Base-by-base conservation (phyloP, 305 asterid genomes). In the Solanum hybrid region DNA sequence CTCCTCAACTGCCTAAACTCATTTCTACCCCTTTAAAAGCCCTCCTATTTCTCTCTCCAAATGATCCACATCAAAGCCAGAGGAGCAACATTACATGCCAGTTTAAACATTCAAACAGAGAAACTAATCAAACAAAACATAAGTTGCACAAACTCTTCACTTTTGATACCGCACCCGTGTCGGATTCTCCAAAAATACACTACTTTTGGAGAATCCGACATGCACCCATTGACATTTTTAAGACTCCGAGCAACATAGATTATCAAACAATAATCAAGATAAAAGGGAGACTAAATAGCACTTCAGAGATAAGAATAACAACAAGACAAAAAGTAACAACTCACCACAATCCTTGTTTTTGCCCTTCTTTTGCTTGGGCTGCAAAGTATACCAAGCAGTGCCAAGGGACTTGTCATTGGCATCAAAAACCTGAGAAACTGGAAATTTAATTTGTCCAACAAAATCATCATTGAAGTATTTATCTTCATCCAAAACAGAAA, bases 391-490 rank as follows among this genome's bases (percentile, higher is more conserved):
- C 99, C 99, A 97, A 89, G 95, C 91, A 78, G 99, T 96, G 91
- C 98, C 98, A 64, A 96, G 98, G 84, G 99, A 95, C 78, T 94
- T 95, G 86, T 95, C 98, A 69, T 80, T 86, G 29, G 99, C 92
- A 84, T 97, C 99, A 32, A 97, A 95, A 86, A 97, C 97, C 81
- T 91, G 93, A 89, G 88, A 90, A 40, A 96, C 78, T 5, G 96
- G 96, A 73, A 97, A 90, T 87, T 94, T 95, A 87, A 97, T 92
- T 94, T 92, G 96, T n/a, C 99, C 99, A 85, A 96, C 94, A 90
- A 95, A 95, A 90, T 96, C 99, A 91, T 95, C 98, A 82, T 97
- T 95, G 91, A 95, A 95, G 94, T 95, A 96, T 94, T 94, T 96
- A 88, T 96, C 99, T 89, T 96, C 99, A 88, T 96, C 99, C 80